A percentile compares a stretch with the other conserved stretches of the same genome.
Evolutionary conservation across 164 flowering plant genomes (phyloP).

Genomic region (Cinnamomum chago): DNA sequence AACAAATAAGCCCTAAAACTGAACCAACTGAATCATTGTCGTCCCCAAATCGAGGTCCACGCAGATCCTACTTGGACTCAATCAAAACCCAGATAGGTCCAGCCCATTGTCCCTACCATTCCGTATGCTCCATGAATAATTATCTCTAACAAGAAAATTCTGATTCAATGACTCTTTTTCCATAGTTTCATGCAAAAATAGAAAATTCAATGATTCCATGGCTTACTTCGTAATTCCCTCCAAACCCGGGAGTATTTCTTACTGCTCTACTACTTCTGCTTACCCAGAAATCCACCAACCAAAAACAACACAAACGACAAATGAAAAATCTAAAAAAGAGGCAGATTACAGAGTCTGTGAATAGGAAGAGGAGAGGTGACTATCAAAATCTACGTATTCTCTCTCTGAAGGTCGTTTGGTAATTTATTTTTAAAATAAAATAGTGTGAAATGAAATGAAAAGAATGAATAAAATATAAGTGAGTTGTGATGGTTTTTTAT

Average conservation of each 20-base stretch:
- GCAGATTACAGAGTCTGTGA: not conserved
- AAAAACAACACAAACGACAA: not conserved
- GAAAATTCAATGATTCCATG: not conserved
- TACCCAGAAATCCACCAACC: not conserved
- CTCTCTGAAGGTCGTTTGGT: too few species aligned
- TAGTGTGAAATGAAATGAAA: too few species aligned
- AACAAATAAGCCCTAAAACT: too few species aligned
- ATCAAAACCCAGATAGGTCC: too few species aligned
- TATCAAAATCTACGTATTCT: constrained; percentile 21
- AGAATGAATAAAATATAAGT: too few species aligned
- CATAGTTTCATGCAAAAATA: not conserved
- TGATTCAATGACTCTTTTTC: not conserved
- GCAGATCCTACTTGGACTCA: too few species aligned
- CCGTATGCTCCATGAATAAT: not conserved
- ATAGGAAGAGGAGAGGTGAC: constrained; percentile 7
- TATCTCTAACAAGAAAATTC: too few species aligned
- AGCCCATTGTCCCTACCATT: not conserved
- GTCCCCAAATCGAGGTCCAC: too few species aligned
- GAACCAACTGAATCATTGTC: too few species aligned
- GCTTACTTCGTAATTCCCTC: not conserved
- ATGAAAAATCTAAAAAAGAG: not conserved
- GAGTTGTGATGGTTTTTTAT: too few species aligned
- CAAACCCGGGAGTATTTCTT: not conserved
- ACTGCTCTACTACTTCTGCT: not conserved
- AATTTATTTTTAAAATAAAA: too few species aligned